Evolutionary conservation across 257 asterid genomes (phyloP).

Genomic region (Solanum gandarillasii): DNA sequence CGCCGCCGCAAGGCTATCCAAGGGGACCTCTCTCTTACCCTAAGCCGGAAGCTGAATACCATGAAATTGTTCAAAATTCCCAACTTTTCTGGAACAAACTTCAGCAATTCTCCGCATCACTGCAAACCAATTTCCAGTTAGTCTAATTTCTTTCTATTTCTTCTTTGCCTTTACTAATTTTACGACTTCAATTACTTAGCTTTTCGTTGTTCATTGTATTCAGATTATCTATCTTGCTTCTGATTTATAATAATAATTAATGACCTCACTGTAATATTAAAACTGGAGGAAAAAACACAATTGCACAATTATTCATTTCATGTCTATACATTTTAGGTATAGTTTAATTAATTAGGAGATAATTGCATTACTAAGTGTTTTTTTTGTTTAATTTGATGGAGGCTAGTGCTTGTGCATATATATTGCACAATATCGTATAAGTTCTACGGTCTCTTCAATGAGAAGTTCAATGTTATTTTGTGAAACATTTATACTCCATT

Average conservation of each 20-base stretch:
- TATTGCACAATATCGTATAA: too few relatives aligned
- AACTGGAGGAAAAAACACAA: neutral
- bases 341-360: neutral
- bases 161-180: neutral
- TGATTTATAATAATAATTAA: neutral
- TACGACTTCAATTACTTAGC: neutral
- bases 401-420: neutral
- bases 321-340: neutral
- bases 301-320: neutral
- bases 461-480: neutral
- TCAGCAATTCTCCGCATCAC: conserved; percentile 45
- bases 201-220: neutral
- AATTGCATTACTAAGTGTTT: neutral
- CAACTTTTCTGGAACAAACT: conserved; percentile 61
- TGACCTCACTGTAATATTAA: neutral
- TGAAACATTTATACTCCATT: neutral
- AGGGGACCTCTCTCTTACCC: conserved; percentile 32
- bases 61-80: conserved; percentile 55
- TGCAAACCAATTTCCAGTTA: conserved; percentile 41
- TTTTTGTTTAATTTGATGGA: neutral
- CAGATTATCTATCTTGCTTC: neutral
- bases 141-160: neutral
- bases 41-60: conserved; percentile 72
- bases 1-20: neutral
- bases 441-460: neutral